Conservation (phyloP, 2,329 filamentous ascomycete genomes). For the Alternaria viburni region DNA sequence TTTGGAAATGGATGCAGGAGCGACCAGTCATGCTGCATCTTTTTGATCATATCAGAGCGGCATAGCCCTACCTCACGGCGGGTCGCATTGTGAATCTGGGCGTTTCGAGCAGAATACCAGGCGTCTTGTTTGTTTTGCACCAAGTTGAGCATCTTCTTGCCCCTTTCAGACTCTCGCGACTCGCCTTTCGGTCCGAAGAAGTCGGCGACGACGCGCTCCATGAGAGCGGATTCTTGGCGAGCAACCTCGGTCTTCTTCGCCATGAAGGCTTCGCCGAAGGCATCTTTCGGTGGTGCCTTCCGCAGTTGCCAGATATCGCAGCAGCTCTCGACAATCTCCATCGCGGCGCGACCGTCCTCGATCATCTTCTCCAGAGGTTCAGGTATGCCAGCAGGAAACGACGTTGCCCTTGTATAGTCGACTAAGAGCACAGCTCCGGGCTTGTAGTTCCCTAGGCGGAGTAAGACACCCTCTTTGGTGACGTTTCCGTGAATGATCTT, state of each 20-base stretch:
- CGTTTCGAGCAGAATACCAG: conserved; percentile 6
- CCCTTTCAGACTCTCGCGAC: conserved; percentile 1
- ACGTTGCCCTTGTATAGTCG: conserved; percentile 12
- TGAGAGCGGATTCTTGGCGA: conserved; percentile 6
- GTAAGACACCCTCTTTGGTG: conserved; percentile 11
- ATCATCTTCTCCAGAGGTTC: conserved; percentile 14
- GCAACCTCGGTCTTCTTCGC: conserved; percentile 7
- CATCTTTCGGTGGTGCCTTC: conserved; percentile 10
- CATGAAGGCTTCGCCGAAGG: conserved; percentile 6
- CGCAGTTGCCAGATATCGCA: conserved; percentile 26
- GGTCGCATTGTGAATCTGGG: conserved; percentile 10
- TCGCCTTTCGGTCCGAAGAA: conserved; percentile 8
- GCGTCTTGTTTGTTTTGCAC: neutral
- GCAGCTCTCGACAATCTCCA: conserved; percentile 24
- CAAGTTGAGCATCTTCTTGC: conserved; percentile 9
- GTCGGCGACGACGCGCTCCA: conserved; percentile 14
- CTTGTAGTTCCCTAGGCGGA: conserved; percentile 9
- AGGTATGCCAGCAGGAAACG: neutral
- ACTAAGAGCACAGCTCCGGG: conserved; percentile 18
- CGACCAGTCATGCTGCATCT: conserved; percentile 6
- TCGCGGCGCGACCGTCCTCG: conserved; percentile 8
- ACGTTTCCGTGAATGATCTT: conserved; percentile 18
- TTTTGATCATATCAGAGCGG: conserved; percentile 1
- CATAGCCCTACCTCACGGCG: neutral
- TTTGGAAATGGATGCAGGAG: neutral